Evolutionary conservation across 2,329 filamentous ascomycete species (phyloP), one percentile per base, ranked within the genome.

Genomic region (Colletotrichum scovillei): DNA sequence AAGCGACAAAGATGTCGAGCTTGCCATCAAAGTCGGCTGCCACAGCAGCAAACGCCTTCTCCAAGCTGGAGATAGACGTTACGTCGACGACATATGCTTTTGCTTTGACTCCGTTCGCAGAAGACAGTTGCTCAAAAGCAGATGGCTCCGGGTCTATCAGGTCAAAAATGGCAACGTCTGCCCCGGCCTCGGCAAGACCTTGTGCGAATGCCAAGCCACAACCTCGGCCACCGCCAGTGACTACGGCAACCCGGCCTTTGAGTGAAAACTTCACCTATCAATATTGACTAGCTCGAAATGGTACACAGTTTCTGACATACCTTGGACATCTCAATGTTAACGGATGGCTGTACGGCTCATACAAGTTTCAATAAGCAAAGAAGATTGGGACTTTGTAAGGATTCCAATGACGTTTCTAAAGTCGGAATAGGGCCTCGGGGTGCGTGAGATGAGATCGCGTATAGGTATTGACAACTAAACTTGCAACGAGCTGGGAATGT

Each of bases 221-320:
- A 24, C 86, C 86, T 35, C 86, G 78, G 8, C 82, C 84, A 19
- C 84, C 86, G 7, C 86, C 86, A 1, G 86, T 87, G 30, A 88
- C 80, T 35, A 87, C 73, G 26, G 83, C 85, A 4, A 82, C 86
- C 32, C 86, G 84, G 22, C 86, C 86, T 73, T 85, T 82, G 5
- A 89, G 78, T 0, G 85, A 87, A 74, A 89, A 88, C 85, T 87
- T 58, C 0, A 14, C 0, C 11, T 4, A 55, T 68, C 24, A 75
- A 72, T 28, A 55, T 22, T 8, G 5, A 9, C 12, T 53, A 9
- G 5, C 28, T 14, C 11, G 16, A 49, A 4, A 7, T 49, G 42
- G 42, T 9, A 11, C 19, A 9, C 8, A 19, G 8, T 2, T n/a
- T 22, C 5, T 2, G 8, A 9, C 42, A 22, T 49, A 49, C 42